Base-by-base conservation (phyloP, 371 early-diverging fungal species). In the Circinella umbellata region DNA sequence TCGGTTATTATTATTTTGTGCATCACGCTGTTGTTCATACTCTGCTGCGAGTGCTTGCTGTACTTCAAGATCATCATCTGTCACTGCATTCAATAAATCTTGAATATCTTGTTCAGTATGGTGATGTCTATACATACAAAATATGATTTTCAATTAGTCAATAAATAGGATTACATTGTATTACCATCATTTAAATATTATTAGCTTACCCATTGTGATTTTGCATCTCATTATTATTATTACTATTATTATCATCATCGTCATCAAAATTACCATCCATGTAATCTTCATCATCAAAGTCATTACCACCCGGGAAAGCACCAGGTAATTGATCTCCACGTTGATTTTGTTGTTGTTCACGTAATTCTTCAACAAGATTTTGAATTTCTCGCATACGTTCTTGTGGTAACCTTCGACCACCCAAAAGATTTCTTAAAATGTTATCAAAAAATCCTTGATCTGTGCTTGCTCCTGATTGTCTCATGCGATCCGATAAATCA, bases 271-370 rank as follows among this genome's bases (percentile, higher is more conserved):
- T 11, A 42, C 6, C 6, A 3, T 51, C 51, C 2, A 5, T 15
- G 4, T 51, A 15, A 15, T 51, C 74, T 34, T 66, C 73, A 15
- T 71, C 68, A 17, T 75, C 77, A 38, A 67, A 27, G 27, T 27
- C 27, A 27, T 27, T 27, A 27, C 27, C 72, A 1, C 63, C 72
- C 13, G 81, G 81, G 61, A 84, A 84, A 4, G 82, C 76, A 9
- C 84, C 84, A 17, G 85, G 85, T 9, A 76, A 47, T 17, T 69
- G 65, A 49, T 74, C 76, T 1, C 42, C 60, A 34, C 47, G 69
- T 37, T 61, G 57, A 20, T 49, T 61, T 54, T 54, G 39, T 53
- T 74, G 78, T 55, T 68, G 69, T 9, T 66, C 67, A 39, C 36
- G 63, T 53, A 64, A 68, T 51, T 64, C 60, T n/a, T 73, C 73